Percentiles rank a stretch among this genome's conserved stretches.
Evolutionary conservation across 805 yeast species (phyloP).

Genomic region (Candida suzukii): DNA sequence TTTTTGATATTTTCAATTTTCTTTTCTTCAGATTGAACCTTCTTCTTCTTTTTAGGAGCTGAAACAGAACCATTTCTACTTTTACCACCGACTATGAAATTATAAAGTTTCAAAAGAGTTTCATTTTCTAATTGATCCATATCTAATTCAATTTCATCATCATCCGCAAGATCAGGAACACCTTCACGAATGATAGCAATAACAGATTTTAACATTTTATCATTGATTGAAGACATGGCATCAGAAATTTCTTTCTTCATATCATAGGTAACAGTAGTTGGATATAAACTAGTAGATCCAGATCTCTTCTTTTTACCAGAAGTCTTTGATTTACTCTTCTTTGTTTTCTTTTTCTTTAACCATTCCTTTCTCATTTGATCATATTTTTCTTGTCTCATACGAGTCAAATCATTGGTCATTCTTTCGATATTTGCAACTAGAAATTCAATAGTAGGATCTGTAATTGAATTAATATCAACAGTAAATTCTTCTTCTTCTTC

Average conservation of each 20-base stretch:
- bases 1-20: slow-evolving; percentile 68
- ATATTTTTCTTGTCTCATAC: slow-evolving; percentile 71
- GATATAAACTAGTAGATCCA: slow-evolving; percentile 16
- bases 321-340: slow-evolving; percentile 23
- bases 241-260: slow-evolving; percentile 94
- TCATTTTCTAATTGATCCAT: slow-evolving; percentile 86
- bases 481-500: slow-evolving; percentile 41
- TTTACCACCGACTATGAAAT: slow-evolving; percentile 58
- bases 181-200: slow-evolving; percentile 78
- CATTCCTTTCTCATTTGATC: slow-evolving; percentile 61
- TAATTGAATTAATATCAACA: slow-evolving; percentile 55
- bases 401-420: slow-evolving; percentile 79
- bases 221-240: slow-evolving; percentile 67
- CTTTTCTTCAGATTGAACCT: slow-evolving; percentile 58
- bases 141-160: slow-evolving; percentile 94
- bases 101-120: slow-evolving; percentile 77
- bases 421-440: slow-evolving; percentile 80
- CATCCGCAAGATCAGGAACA: slow-evolving; percentile 58
- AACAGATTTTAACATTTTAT: slow-evolving; percentile 76
- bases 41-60: slow-evolving; percentile 35
- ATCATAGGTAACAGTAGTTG: slow-evolving; percentile 69
- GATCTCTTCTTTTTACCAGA: slow-evolving; percentile 10
- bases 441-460: slow-evolving; percentile 85
- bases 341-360: slow-evolving; percentile 39
- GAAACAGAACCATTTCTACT: slow-evolving; percentile 24